phyloP scores from a whole-genome alignment of 2,329 filamentous ascomycete genomes.

The Calonectria leucothoes region DNA sequence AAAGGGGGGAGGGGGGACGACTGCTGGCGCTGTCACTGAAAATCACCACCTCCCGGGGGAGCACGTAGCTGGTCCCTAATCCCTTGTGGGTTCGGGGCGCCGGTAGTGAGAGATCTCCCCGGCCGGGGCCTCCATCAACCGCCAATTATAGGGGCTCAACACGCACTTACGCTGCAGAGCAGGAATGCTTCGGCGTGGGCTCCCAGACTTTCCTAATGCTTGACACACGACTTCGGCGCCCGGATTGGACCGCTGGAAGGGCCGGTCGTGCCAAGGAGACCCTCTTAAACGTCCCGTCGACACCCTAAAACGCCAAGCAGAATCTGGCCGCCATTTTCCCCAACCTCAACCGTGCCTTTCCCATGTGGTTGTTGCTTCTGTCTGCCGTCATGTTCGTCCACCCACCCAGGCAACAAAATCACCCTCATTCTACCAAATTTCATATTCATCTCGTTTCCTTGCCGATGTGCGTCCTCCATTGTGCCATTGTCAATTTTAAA shows the following conservation, averaged over 20 bases:
- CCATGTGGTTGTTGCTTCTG: not conserved
- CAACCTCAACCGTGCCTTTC: slow-evolving; percentile 13
- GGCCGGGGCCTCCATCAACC: not conserved
- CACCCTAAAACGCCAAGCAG: not conserved
- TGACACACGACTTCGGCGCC: not conserved
- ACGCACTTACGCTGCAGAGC: not conserved
- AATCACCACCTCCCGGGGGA: slow-evolving; percentile 14
- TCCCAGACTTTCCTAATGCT: not conserved
- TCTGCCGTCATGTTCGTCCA: not conserved
- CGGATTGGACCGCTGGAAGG: not conserved
- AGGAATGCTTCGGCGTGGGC: not conserved
- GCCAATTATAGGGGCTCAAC: slow-evolving; percentile 2
- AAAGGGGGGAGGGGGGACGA: slow-evolving; percentile 22
- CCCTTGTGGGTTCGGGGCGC: not conserved
- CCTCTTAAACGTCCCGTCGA: slow-evolving; percentile 1
- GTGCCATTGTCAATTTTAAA: not conserved
- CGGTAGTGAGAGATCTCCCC: not conserved
- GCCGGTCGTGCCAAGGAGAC: not conserved
- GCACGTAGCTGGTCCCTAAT: not conserved
- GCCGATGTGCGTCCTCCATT: no score
- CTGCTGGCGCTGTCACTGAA: not conserved
- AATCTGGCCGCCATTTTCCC: not conserved
- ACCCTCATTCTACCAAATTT: not conserved
- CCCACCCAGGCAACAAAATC: not conserved
- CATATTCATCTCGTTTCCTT: not conserved